phyloP scores from a whole-genome alignment of 1,284 basidiomycete species.

The Cutaneotrichosporon mucoides region DNA sequence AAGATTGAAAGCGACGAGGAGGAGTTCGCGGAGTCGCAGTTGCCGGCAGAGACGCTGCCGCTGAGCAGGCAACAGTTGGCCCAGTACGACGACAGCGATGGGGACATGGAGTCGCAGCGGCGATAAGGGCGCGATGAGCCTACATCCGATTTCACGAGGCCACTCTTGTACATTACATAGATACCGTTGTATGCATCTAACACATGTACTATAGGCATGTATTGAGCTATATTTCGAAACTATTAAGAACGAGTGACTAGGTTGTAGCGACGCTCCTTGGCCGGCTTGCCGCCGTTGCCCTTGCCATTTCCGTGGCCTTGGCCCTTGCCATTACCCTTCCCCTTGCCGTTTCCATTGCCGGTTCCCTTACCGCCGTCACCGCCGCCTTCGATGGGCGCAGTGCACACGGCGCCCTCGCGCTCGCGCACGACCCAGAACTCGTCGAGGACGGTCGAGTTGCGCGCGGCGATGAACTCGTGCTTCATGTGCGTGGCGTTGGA shows the following conservation, averaged over 20 bases:
- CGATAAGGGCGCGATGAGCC: no score
- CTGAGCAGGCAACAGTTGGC: no score
- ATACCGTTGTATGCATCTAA: neutral
- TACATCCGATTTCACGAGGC: no score
- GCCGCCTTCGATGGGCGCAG: neutral
- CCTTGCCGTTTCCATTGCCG: neutral
- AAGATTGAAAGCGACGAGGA: no score
- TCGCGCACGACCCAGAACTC: slow-evolving; percentile 24
- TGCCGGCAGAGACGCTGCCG: no score
- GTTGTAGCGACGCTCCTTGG: neutral
- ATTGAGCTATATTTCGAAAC: no score
- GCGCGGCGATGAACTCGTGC: slow-evolving; percentile 26
- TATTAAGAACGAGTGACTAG: no score
- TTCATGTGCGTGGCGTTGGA: slow-evolving; percentile 34
- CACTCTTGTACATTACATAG: no score
- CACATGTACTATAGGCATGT: neutral
- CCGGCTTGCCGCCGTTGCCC: neutral
- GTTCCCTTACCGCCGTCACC: neutral
- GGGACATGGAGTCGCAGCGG: neutral
- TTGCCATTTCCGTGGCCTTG: neutral
- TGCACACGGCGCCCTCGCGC: slow-evolving; percentile 6
- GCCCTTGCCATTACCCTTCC: no score
- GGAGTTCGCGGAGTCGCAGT: no score
- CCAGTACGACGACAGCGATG: neutral
- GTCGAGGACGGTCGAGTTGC: slow-evolving; percentile 25